These are phyloP conservation scores for Allium sativum DNA, from an alignment of 106 monocot species.

Conservation along the genomic window DNA sequence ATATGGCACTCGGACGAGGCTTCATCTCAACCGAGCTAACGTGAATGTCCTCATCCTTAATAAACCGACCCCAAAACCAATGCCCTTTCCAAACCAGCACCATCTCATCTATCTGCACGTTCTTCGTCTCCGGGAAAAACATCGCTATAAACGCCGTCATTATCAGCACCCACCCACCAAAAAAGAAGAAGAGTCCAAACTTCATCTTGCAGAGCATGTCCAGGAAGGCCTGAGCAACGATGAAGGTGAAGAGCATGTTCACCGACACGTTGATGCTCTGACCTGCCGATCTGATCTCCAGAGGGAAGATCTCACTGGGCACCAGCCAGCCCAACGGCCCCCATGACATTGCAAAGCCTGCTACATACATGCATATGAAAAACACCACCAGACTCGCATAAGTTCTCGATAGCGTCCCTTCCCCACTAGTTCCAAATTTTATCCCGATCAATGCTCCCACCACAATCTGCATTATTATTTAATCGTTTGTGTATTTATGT, in stretches of 20 bases:
- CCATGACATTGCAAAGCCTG: slow-evolving; percentile 41
- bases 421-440: slow-evolving; percentile 24
- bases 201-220: slow-evolving; percentile 23
- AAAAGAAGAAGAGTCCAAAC: slow-evolving; percentile 32
- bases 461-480: slow-evolving; percentile 10
- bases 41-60: slow-evolving; percentile 12
- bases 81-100: slow-evolving; percentile 27
- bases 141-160: slow-evolving; percentile 30
- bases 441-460: slow-evolving; percentile 24
- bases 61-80: slow-evolving; percentile 38
- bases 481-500: not conserved
- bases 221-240: slow-evolving; percentile 36
- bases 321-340: slow-evolving; percentile 48
- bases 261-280: slow-evolving; percentile 42
- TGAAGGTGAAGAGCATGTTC: slow-evolving; percentile 31
- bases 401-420: slow-evolving; percentile 11
- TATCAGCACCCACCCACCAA: slow-evolving; percentile 25
- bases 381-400: slow-evolving; percentile 17
- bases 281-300: slow-evolving; percentile 42
- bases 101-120: slow-evolving; percentile 42
- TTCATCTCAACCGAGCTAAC: not conserved
- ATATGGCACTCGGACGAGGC: no score
- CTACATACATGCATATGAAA: slow-evolving; percentile 34
- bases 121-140: slow-evolving; percentile 45
- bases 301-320: slow-evolving; percentile 25